Percentiles rank a stretch among this genome's conserved stretches.
Evolutionary conservation across 805 yeast genomes (phyloP).

Genomic region (Monosporozyma servazzii): DNA sequence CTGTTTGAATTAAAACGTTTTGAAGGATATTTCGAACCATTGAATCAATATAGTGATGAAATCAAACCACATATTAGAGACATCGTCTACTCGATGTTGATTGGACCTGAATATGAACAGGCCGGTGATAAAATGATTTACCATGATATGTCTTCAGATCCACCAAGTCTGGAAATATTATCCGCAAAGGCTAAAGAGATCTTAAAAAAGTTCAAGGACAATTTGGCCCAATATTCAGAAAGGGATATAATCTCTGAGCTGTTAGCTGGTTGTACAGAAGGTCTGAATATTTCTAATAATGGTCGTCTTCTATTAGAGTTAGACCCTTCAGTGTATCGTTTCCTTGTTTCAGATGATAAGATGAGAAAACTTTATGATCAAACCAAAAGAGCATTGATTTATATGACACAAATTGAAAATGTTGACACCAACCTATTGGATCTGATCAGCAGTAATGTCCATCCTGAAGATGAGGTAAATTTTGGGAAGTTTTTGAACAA

Average conservation of each 20-base stretch:
- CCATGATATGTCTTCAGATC: constrained; percentile 22
- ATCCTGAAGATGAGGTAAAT: constrained; percentile 53
- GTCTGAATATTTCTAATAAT: constrained; percentile 33
- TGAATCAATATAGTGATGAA: constrained; percentile 28
- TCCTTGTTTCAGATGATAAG: constrained; percentile 45
- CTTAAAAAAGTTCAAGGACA: constrained; percentile 35
- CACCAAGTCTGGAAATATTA: constrained; percentile 17
- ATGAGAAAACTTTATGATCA: constrained; percentile 55
- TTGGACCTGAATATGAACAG: constrained; percentile 26
- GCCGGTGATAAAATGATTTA: constrained; percentile 24
- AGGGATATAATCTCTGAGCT: constrained; percentile 49
- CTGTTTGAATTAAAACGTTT: constrained; percentile 25
- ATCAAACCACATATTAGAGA: constrained; percentile 21
- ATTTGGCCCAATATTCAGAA: constrained; percentile 36
- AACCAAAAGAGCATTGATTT: constrained; percentile 73
- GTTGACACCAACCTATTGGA: constrained; percentile 59
- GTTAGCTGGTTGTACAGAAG: constrained; percentile 31
- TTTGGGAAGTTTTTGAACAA: constrained; percentile 48
- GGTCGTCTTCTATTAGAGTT: constrained; percentile 38
- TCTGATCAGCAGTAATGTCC: constrained; percentile 18
- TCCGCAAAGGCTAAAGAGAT: constrained; percentile 32
- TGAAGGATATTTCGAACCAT: constrained; percentile 25
- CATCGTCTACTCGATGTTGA: constrained; percentile 17
- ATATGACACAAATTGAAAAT: constrained; percentile 73
- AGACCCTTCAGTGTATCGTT: constrained; percentile 44